These are phyloP conservation scores for Priceomyces haplophilus DNA, from an alignment of 805 yeast species.

Conservation along the genomic window DNA sequence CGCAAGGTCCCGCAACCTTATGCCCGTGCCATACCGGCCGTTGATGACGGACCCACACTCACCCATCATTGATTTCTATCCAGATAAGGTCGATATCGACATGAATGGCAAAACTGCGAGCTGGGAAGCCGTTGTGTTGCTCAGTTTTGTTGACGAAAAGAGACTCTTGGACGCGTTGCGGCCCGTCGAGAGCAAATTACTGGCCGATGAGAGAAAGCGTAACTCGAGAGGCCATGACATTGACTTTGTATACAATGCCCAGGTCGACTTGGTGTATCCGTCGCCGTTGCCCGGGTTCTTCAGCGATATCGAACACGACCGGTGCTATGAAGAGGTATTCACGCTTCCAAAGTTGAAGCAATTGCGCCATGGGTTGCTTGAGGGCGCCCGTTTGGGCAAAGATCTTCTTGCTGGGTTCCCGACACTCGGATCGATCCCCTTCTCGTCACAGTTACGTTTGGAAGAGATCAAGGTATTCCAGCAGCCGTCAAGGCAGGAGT, in stretches of 20 bases:
- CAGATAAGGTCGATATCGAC: constrained; percentile 81
- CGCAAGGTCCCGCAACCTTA: constrained; percentile 76
- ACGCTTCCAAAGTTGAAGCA: constrained; percentile 47
- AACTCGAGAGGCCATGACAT: constrained; percentile 73
- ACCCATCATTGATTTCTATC: constrained; percentile 88
- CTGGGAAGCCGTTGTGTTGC: constrained; percentile 96
- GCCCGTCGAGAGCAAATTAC: constrained; percentile 58
- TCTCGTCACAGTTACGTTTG: constrained; percentile 48
- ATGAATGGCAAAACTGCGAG: constrained; percentile 92
- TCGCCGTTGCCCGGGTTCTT: constrained; percentile 79
- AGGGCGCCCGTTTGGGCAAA: constrained; percentile 68
- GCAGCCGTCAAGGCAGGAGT: constrained; percentile 78
- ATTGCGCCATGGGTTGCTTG: constrained; percentile 54
- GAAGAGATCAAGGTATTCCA: constrained; percentile 78
- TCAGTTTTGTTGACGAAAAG: constrained; percentile 85
- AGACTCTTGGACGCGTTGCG: constrained; percentile 70
- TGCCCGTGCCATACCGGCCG: constrained; percentile 74
- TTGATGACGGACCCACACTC: constrained; percentile 84
- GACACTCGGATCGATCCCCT: constrained; percentile 67
- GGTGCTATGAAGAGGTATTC: constrained; percentile 64
- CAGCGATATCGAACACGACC: constrained; percentile 73
- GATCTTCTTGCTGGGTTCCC: constrained; percentile 89
- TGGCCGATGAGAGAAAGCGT: constrained; percentile 68
- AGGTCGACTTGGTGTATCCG: constrained; percentile 59
- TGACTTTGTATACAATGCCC: constrained; percentile 72